Evolutionary conservation across 345 rosid species (phyloP).

Genomic region (Geranium rotundifolium): DNA sequence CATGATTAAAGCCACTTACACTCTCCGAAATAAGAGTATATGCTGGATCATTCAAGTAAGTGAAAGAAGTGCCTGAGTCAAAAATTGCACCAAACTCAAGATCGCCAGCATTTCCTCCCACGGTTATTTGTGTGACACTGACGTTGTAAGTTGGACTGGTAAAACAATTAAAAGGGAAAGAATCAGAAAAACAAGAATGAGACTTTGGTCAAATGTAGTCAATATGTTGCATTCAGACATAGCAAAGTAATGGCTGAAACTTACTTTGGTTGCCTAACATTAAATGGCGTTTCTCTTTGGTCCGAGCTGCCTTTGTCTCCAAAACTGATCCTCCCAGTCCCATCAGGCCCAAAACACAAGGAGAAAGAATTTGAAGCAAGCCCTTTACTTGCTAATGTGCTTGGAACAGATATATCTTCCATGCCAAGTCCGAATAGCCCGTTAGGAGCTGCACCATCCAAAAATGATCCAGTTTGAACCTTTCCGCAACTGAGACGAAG

Average conservation of each 20-base stretch:
- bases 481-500: constrained; percentile 65
- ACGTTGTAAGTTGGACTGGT: constrained; percentile 80
- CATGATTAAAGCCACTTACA: constrained; percentile 37
- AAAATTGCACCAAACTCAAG: constrained; percentile 63
- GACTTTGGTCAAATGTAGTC: neutral
- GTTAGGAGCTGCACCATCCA: constrained; percentile 84
- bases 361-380: constrained; percentile 72
- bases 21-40: constrained; percentile 46
- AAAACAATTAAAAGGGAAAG: neutral
- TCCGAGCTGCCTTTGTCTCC: constrained; percentile 79
- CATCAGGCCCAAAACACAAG: constrained; percentile 75
- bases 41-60: constrained; percentile 71
- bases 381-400: constrained; percentile 64
- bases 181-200: constrained; percentile 1
- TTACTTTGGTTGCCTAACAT: constrained; percentile 48
- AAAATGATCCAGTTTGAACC: constrained; percentile 76
- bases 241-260: constrained; percentile 8
- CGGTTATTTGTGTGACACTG: constrained; percentile 44
- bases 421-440: constrained; percentile 96
- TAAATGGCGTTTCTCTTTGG: constrained; percentile 83
- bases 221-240: neutral
- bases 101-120: constrained; percentile 46
- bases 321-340: constrained; percentile 75
- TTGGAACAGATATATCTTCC: constrained; percentile 70
- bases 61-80: constrained; percentile 91